These are phyloP conservation scores for Ophiorrhiza pumila DNA, from an alignment of 257 asterid species.

Conservation along the genomic window DNA sequence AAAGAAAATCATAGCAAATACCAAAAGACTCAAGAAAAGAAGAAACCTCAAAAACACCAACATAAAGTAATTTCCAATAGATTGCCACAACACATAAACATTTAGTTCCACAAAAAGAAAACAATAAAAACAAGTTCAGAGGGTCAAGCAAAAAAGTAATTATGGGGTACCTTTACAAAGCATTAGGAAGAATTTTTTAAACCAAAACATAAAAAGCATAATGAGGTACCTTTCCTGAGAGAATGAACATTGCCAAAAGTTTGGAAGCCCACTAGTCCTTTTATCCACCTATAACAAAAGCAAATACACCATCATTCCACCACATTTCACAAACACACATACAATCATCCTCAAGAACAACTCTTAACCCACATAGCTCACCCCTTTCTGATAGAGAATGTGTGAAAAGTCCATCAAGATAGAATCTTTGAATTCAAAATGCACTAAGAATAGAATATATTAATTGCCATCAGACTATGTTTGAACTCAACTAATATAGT, in stretches of 20 bases:
- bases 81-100: neutral
- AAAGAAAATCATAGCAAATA: neutral
- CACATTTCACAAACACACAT: conserved; percentile 11
- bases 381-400: neutral
- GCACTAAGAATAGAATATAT: conserved; percentile 10
- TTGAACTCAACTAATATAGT: conserved; percentile 18
- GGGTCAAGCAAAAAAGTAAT: neutral
- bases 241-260: conserved; percentile 28
- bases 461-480: conserved; percentile 9
- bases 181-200: conserved; percentile 13
- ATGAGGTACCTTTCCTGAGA: conserved; percentile 29
- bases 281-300: conserved; percentile 35
- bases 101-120: neutral
- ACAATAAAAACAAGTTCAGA: neutral
- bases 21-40: conserved; percentile 3
- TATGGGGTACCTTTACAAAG: neutral
- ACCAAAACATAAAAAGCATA: conserved; percentile 27
- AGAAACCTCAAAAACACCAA: conserved; percentile 4
- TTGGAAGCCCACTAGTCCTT: conserved; percentile 33
- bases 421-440: conserved; percentile 29
- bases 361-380: neutral
- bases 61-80: neutral
- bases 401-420: neutral
- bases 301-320: conserved; percentile 25
- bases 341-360: neutral